phyloP scores from a whole-genome alignment of 2,329 filamentous ascomycete species.

The Monilinia laxa region DNA sequence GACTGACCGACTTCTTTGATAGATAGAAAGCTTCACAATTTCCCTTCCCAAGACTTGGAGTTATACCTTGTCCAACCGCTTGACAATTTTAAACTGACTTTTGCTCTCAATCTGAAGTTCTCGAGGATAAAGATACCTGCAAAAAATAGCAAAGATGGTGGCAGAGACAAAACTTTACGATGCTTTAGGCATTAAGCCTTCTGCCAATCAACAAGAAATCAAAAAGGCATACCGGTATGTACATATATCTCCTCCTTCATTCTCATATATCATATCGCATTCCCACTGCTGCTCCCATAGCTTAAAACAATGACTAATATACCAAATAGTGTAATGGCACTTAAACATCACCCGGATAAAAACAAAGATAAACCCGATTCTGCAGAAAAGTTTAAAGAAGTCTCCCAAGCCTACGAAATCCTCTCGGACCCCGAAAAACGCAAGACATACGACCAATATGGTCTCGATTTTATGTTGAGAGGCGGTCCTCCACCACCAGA shows the following conservation, averaged over 20 bases:
- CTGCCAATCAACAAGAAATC: constrained; percentile 87
- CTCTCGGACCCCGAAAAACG: constrained; percentile 96
- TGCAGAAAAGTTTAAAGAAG: constrained; percentile 95
- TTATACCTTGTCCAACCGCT: neutral
- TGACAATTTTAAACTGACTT: constrained; percentile 1
- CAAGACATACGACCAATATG: constrained; percentile 91
- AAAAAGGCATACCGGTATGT: constrained; percentile 90
- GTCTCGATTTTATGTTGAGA: constrained; percentile 85
- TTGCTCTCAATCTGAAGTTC: neutral
- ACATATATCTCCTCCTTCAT: neutral
- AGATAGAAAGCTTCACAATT: neutral
- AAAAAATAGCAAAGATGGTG: constrained; percentile 63
- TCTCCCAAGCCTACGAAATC: constrained; percentile 96
- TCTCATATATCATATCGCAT: no score
- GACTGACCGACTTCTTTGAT: neutral
- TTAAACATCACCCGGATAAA: constrained; percentile 97
- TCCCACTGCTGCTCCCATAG: constrained; percentile 9
- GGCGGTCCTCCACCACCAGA: constrained; percentile 71
- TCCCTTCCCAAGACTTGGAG: neutral
- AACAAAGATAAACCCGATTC: constrained; percentile 88
- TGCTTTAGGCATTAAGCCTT: constrained; percentile 72
- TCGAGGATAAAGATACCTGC: neutral
- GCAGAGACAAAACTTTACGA: constrained; percentile 97
- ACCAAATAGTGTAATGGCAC: constrained; percentile 68
- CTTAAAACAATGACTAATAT: constrained; percentile 25